Evolutionary conservation across 352 stramenopile genomes (phyloP).

Genomic region (Phytophthora colocasiae): DNA sequence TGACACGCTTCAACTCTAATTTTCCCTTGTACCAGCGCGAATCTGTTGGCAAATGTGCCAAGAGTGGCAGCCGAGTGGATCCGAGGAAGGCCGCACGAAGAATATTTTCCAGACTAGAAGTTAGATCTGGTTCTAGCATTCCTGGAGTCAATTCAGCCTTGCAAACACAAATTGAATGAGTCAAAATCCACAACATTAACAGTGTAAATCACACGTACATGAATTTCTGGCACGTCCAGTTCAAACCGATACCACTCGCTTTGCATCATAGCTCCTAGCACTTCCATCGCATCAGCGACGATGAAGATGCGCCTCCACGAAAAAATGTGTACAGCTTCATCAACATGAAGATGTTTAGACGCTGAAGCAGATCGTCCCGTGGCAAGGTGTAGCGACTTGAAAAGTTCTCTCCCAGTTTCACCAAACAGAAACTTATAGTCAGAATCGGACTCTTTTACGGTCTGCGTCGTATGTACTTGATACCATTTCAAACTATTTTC

Average conservation of each 20-base stretch:
- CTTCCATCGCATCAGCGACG: conserved; percentile 26
- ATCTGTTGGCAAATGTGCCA: conserved; percentile 40
- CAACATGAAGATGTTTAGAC: conserved; percentile 2
- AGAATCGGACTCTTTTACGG: conserved; percentile 21
- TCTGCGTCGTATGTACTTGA: conserved; percentile 37
- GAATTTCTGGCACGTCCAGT: conserved; percentile 37
- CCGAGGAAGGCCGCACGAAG: conserved; percentile 41
- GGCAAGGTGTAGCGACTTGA: conserved; percentile 16
- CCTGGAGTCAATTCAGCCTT: conserved; percentile 36
- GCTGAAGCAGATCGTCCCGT: background rate
- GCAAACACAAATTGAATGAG: background rate
- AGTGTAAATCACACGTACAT: conserved; percentile 30
- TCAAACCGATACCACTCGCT: conserved; percentile 49
- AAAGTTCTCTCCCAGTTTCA: conserved; percentile 10
- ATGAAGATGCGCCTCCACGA: conserved; percentile 32
- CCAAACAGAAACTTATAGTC: conserved; percentile 37
- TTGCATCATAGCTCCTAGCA: conserved; percentile 43
- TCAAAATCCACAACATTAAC: conserved; percentile 1
- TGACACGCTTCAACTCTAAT: conserved; percentile 23
- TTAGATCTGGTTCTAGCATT: conserved; percentile 28
- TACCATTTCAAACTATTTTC: conserved; percentile 26
- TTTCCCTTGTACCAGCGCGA: conserved; percentile 38
- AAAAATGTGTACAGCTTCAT: conserved; percentile 16
- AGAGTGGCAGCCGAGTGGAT: conserved; percentile 31
- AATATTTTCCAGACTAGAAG: conserved; percentile 37